Evolutionary conservation across 1,284 basidiomycete genomes (phyloP).

Genomic region (Melampsora americana): DNA sequence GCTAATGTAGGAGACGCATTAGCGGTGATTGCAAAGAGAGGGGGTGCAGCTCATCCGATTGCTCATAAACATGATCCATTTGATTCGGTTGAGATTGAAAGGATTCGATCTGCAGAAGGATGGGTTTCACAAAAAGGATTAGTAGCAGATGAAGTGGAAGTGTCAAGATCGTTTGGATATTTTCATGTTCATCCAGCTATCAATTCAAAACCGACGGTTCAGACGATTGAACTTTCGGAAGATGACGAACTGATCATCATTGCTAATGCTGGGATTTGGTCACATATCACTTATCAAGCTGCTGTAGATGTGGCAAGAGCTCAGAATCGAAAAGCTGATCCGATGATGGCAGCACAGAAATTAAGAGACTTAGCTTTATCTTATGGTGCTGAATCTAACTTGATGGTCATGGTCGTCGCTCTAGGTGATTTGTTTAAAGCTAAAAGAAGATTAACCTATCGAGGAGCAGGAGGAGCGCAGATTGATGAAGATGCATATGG

Average conservation of each 20-base stretch:
- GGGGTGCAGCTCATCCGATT: constrained; percentile 73
- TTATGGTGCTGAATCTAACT: constrained; percentile 88
- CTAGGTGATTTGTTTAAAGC: constrained; percentile 73
- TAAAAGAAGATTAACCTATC: constrained; percentile 51
- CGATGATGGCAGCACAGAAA: constrained; percentile 97
- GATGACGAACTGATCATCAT: constrained; percentile 96
- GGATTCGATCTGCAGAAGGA: constrained; percentile 87
- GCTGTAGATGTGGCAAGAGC: constrained; percentile 93
- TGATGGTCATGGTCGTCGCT: constrained; percentile 97
- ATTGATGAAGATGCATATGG: constrained; percentile 48
- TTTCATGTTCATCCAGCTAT: constrained; percentile 86
- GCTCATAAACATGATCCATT: constrained; percentile 87
- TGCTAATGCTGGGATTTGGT: constrained; percentile 89
- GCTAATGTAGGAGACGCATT: constrained; percentile 87
- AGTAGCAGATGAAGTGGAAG: constrained; percentile 86
- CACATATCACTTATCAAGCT: constrained; percentile 88
- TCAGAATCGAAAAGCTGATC: constrained; percentile 67
- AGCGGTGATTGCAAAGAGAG: constrained; percentile 76
- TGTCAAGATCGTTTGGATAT: constrained; percentile 90
- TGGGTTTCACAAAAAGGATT: constrained; percentile 93
- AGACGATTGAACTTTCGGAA: constrained; percentile 69
- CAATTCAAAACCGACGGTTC: constrained; percentile 80
- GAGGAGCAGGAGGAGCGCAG: constrained; percentile 55
- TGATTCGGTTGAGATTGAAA: constrained; percentile 74
- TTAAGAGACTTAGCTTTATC: constrained; percentile 93